Conservation (phyloP, 345 rosid genomes). For the Noccaea bulbosa region DNA sequence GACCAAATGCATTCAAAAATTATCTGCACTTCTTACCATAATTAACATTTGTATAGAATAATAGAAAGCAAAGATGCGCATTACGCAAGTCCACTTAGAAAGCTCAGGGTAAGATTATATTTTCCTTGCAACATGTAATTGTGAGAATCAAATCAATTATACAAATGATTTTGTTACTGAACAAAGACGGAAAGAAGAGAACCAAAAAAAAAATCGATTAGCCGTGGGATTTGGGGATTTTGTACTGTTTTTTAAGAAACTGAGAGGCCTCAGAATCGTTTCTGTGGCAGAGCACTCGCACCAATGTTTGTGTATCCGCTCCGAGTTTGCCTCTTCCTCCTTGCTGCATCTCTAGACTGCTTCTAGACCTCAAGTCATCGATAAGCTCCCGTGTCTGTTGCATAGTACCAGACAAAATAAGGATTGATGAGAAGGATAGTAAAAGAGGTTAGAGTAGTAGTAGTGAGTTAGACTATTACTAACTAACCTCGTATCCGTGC, state of each 20-base stretch:
- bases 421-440: not conserved
- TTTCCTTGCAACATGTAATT: conserved; percentile 30
- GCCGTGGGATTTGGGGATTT: conserved; percentile 72
- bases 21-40: too few species aligned
- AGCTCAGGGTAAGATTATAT: not conserved
- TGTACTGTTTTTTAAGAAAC: conserved; percentile 92
- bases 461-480: not conserved
- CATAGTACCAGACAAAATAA: not conserved
- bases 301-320: conserved; percentile 72
- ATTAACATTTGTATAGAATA: too few species aligned
- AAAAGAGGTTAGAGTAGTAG: not conserved
- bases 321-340: conserved; percentile 72
- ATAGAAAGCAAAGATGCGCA: too few species aligned
- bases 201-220: conserved; percentile 16
- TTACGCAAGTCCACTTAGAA: not conserved
- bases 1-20: too few species aligned
- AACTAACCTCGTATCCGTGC: conserved; percentile 80
- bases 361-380: conserved; percentile 74
- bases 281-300: conserved; percentile 89
- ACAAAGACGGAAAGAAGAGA: conserved; percentile 2
- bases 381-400: conserved; percentile 83
- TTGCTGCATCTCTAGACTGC: conserved; percentile 60
- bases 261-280: conserved; percentile 86
- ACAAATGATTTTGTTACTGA: conserved; percentile 20
- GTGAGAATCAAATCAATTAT: conserved; percentile 28